phyloP scores from a whole-genome alignment of 2,329 filamentous ascomycete genomes.

The Monosporascus cannonballus region DNA sequence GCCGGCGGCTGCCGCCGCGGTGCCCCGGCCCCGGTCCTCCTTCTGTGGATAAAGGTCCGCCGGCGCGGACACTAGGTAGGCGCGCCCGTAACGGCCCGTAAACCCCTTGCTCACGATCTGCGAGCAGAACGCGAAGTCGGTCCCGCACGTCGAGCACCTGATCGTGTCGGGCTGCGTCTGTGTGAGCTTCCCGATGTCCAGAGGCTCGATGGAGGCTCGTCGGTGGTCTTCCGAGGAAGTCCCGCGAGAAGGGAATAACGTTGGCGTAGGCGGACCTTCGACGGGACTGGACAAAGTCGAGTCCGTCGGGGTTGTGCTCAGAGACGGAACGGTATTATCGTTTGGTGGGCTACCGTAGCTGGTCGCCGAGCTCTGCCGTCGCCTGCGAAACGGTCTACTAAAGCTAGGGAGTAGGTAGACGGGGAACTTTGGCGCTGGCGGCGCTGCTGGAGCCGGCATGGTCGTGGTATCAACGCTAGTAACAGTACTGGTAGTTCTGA shows the following conservation, averaged over 20 bases:
- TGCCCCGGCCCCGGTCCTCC: background rate
- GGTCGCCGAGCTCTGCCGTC: slow-evolving; percentile 27
- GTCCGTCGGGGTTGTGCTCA: slow-evolving; percentile 30
- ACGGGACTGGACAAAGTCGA: slow-evolving; percentile 23
- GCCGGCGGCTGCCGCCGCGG: background rate
- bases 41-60: slow-evolving; percentile 7
- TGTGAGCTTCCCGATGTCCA: slow-evolving; percentile 26
- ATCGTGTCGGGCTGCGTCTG: slow-evolving; percentile 48
- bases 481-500: background rate
- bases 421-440: slow-evolving; percentile 36
- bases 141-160: slow-evolving; percentile 51
- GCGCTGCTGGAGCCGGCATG: slow-evolving; percentile 4
- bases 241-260: slow-evolving; percentile 11
- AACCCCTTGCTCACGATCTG: slow-evolving; percentile 63
- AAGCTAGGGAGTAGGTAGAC: slow-evolving; percentile 47
- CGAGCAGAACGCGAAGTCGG: slow-evolving; percentile 53
- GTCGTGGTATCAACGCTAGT: background rate
- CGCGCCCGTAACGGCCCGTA: slow-evolving; percentile 58
- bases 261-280: slow-evolving; percentile 18
- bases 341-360: slow-evolving; percentile 18
- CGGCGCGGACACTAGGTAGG: slow-evolving; percentile 50
- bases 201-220: slow-evolving; percentile 6
- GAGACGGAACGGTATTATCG: slow-evolving; percentile 24
- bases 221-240: slow-evolving; percentile 1
- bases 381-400: slow-evolving; percentile 40